Evolutionary conservation across 108 stramenopile genomes (phyloP), one percentile per base, ranked within the genome.

Genomic region (Nitzschia sp.): DNA sequence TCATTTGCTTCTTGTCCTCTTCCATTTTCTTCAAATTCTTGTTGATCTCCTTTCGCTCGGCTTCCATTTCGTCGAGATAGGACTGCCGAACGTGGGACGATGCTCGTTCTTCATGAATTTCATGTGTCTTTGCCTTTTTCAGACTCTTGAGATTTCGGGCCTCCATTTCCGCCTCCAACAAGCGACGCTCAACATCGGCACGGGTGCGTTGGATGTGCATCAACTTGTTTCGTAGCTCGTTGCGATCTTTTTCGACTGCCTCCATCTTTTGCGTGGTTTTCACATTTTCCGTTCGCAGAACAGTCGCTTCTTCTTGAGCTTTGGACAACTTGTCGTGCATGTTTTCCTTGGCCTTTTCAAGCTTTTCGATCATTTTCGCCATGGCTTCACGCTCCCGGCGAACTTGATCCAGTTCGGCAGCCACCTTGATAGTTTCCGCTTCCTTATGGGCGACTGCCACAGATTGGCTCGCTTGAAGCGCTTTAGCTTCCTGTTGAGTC

Each of bases 291-390:
- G 23, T 52, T 19, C 38, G 33, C 11, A 67, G 31, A 26, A 28
- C 66, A 21, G n/a, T 19, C 16, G 53, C 66, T 26, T 53, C 52
- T 13, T 67, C 19, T 34, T 55, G 22, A 16, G 53, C 33, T n/a
- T 52, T 16, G 13, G 53, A 13, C 17, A 67, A 45, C 66, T 67
- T 53, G 31, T 55, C 35, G 31, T 53, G 46, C 34, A 67, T 52
- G 5, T 15, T 25, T 23, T 54, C 26, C 13, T 36, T 53, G 31
- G 53, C 52, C n/a, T 36, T 21, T 67, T 53, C 52, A 8, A 67
- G 33, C 33, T 67, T 53, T 55, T 67, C 2, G 19, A 67, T 67
- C 31, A 67, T 38, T 22, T 67, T 67, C 2, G 66, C 22, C 50
- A 53, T 53, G 31, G 53, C 33, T 2, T 35, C 32, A 36, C 66